Percentiles rank a stretch among this genome's conserved stretches.
Evolutionary conservation across 23 red algal genomes (phyloP).

Genomic region (Gracilaria domingensis): DNA sequence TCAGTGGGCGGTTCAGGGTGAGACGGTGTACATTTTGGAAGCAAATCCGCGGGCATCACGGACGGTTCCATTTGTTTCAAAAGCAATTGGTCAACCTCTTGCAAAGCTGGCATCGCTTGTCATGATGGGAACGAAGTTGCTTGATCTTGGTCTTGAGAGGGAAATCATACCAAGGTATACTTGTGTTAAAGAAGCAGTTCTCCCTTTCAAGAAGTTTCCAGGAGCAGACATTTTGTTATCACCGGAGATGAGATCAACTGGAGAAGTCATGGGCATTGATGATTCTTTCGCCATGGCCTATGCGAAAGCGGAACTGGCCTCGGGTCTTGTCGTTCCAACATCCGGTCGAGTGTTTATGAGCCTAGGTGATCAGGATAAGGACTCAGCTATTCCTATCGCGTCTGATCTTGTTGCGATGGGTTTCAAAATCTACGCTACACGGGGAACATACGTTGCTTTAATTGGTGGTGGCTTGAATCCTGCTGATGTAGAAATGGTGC

Average conservation of each 20-base stretch:
- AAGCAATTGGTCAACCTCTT: conserved; percentile 94
- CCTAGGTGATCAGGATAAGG: conserved; percentile 87
- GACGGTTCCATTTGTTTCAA: conserved; percentile 98
- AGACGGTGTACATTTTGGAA: conserved; percentile 96
- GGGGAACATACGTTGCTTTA: conserved; percentile 80
- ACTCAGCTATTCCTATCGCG: conserved; percentile 72
- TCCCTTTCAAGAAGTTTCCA: conserved; percentile 98
- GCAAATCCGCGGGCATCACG: conserved; percentile 98
- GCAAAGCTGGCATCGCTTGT: conserved; percentile 91
- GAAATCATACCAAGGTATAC: conserved; percentile 93
- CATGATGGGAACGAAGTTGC: conserved; percentile 89
- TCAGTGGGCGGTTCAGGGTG: conserved; percentile 99
- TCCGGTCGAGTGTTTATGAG: conserved; percentile 86
- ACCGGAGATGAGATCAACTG: conserved; percentile 99
- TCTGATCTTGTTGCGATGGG: conserved; percentile 94
- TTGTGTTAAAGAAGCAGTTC: conserved; percentile 95
- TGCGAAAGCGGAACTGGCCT: conserved; percentile 94
- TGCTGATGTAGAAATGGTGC: conserved; percentile 81
- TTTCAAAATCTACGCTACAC: conserved; percentile 86
- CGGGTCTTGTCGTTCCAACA: conserved; percentile 86
- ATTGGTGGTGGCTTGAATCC: conserved; percentile 86
- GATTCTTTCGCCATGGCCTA: conserved; percentile 91
- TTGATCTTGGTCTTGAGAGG: conserved; percentile 78
- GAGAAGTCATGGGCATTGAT: conserved; percentile 99
- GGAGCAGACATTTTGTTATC: conserved; percentile 96